phyloP scores from a whole-genome alignment of 176 grass and related monocot genomes.

The Lolium perenne region DNA sequence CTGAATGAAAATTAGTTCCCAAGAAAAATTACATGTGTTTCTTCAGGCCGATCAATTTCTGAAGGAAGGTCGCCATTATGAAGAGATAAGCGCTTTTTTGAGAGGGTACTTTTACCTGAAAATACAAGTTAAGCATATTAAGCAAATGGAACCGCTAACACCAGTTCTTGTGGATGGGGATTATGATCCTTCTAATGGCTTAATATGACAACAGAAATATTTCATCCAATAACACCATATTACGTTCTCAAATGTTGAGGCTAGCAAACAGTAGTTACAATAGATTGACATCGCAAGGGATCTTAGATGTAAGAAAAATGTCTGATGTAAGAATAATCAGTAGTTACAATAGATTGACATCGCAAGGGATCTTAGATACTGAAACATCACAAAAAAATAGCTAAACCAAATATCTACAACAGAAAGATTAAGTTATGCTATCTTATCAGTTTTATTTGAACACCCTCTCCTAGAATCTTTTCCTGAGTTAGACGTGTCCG shows the following conservation, averaged over 20 bases:
- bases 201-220: conserved; percentile 28
- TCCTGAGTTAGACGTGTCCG: not conserved
- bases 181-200: not conserved
- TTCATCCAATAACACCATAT: not conserved
- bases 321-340: not conserved
- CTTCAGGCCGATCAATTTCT: conserved; percentile 52
- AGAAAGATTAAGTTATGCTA: not conserved
- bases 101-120: conserved; percentile 47
- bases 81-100: conserved; percentile 54
- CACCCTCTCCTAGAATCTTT: not conserved
- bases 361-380: conserved; percentile 1
- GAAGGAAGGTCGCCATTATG: conserved; percentile 44
- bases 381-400: not conserved
- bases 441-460: conserved; percentile 10
- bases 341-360: conserved; percentile 1
- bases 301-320: not conserved
- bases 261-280: conserved; percentile 26
- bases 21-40: conserved; percentile 49
- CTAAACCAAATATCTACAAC: not conserved
- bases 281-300: not conserved
- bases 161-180: conserved; percentile 22
- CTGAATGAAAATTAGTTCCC: conserved; percentile 19
- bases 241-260: conserved; percentile 6
- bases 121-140: conserved; percentile 19
- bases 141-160: conserved; percentile 22